These are phyloP conservation scores for Melanopsichium pennsylvanicum DNA, from an alignment of 1,284 basidiomycete genomes.

Conservation along the genomic window DNA sequence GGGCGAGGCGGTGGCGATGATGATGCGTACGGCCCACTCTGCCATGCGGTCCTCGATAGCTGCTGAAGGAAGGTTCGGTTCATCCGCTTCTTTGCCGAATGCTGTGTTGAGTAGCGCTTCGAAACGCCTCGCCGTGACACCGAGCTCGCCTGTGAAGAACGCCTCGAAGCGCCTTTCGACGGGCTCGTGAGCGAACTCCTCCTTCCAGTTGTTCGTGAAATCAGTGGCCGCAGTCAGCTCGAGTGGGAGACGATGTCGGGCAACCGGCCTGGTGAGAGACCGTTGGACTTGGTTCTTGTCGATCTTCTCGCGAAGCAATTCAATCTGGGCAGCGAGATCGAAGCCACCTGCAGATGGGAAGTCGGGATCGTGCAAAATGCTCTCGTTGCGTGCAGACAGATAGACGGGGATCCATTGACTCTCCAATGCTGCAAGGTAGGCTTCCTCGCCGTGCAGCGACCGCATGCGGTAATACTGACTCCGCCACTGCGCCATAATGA, in stretches of 20 bases:
- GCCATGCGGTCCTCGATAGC: conserved; percentile 11
- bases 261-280: conserved; percentile 34
- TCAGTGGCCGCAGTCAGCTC: conserved; percentile 6
- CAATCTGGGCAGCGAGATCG: conserved; percentile 75
- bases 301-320: conserved; percentile 79
- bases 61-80: not conserved
- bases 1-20: conserved; percentile 10
- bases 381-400: conserved; percentile 75
- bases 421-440: conserved; percentile 80
- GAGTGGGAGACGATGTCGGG: conserved; percentile 31
- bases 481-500: conserved; percentile 68
- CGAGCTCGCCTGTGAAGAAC: conserved; percentile 21
- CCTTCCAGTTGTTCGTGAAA: conserved; percentile 42
- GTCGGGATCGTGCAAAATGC: conserved; percentile 76
- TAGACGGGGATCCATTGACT: conserved; percentile 82
- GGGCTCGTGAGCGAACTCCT: conserved; percentile 17
- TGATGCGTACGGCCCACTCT: conserved; percentile 37
- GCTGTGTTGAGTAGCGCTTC: conserved; percentile 22
- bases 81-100: conserved; percentile 3
- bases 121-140: conserved; percentile 23
- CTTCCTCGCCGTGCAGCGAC: conserved; percentile 74
- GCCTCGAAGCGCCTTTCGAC: conserved; percentile 18
- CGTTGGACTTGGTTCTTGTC: conserved; percentile 74
- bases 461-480: conserved; percentile 72
- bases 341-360: conserved; percentile 76